Evolutionary conservation across 306 rosid genomes (phyloP).

Genomic region (Cucumis melo): DNA sequence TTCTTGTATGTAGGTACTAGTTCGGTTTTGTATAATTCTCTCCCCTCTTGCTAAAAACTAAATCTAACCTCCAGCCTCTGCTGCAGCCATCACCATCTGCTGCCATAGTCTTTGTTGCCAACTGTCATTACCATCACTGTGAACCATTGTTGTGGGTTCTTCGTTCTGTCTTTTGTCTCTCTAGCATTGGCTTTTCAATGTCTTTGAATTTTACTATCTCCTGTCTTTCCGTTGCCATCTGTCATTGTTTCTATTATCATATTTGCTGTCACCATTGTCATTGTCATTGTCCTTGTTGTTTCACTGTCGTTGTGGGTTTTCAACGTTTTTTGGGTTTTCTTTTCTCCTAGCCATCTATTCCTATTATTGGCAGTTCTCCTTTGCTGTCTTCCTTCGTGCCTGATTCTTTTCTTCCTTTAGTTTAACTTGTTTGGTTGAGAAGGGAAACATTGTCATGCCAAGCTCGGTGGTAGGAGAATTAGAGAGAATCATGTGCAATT

Average conservation of each 20-base stretch:
- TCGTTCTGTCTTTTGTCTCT: not conserved
- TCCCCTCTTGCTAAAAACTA: too few relatives aligned
- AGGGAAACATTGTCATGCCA: too few relatives aligned
- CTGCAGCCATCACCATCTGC: too few relatives aligned
- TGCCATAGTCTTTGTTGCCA: too few relatives aligned
- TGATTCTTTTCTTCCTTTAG: not conserved
- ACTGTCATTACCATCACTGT: too few relatives aligned
- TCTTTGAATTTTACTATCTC: not conserved
- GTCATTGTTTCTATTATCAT: not conserved
- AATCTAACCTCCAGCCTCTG: too few relatives aligned
- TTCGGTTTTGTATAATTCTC: too few relatives aligned
- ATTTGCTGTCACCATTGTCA: not conserved
- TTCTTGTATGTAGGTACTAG: not conserved
- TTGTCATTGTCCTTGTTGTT: not conserved
- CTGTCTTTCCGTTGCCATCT: not conserved
- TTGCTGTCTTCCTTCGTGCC: not conserved
- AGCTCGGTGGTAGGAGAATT: too few relatives aligned
- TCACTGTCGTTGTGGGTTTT: not conserved
- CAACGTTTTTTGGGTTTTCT: not conserved
- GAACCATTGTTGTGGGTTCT: not conserved
- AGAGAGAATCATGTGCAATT: too few relatives aligned
- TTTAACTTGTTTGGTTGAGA: not conserved
- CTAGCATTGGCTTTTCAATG: not conserved
- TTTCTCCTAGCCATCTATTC: not conserved
- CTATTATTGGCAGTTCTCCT: not conserved